phyloP scores from a whole-genome alignment of 345 rosid genomes.

The Euphorbia pulcherrima region DNA sequence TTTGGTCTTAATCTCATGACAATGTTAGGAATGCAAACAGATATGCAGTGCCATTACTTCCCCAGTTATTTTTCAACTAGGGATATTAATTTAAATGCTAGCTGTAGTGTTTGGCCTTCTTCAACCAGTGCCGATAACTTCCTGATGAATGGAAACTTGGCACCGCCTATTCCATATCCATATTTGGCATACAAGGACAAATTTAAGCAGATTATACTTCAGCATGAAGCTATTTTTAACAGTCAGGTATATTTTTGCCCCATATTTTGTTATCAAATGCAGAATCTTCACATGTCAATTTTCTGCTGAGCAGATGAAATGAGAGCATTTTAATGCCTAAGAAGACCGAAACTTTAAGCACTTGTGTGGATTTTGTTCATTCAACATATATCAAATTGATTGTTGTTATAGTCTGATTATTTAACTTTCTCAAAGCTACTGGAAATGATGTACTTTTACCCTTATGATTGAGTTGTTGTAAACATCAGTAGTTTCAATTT shows the following conservation, averaged over 20 bases:
- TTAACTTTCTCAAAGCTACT: background rate
- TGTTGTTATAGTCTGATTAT: background rate
- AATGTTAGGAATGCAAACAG: constrained; percentile 34
- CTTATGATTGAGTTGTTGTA: background rate
- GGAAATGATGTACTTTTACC: background rate
- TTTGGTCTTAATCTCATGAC: constrained; percentile 22
- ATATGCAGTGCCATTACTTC: constrained; percentile 32
- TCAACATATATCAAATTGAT: background rate
- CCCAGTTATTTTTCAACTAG: constrained; percentile 21
- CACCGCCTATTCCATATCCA: constrained; percentile 19
- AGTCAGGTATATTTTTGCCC: constrained; percentile 41
- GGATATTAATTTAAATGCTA: constrained; percentile 32
- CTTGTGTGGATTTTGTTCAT: background rate
- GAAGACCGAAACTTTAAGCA: background rate
- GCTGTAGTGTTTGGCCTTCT: constrained; percentile 27
- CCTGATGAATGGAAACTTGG: constrained; percentile 27
- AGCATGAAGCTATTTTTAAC: constrained; percentile 52
- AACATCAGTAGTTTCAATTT: background rate
- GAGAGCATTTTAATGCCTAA: background rate
- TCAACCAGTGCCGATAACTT: constrained; percentile 26
- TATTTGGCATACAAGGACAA: constrained; percentile 33
- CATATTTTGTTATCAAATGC: background rate
- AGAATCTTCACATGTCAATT: background rate
- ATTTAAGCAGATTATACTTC: constrained; percentile 51
- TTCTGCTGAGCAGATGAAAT: background rate